A percentile compares a stretch with the other conserved stretches of the same genome.
Evolutionary conservation across 164 flowering plant genomes (phyloP).

Genomic region (Magnolia kwangsiensis): DNA sequence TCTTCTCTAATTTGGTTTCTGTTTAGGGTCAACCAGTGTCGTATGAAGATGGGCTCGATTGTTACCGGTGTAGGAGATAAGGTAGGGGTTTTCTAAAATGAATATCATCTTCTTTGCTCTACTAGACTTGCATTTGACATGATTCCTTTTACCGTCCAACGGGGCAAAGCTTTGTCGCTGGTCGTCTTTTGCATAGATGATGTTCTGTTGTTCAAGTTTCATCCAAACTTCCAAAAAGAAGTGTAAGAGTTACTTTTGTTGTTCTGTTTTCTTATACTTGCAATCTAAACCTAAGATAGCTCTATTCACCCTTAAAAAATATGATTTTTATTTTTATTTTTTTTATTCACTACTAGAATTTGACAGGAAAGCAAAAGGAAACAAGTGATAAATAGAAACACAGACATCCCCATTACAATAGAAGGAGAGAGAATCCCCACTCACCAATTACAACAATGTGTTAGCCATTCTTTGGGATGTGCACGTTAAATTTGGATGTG

Average conservation of each 20-base stretch:
- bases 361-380: background rate
- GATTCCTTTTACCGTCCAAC: background rate
- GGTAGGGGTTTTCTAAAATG: constrained; percentile 32
- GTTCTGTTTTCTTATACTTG: no score
- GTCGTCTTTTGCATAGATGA: background rate
- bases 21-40: constrained; percentile 47
- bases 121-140: background rate
- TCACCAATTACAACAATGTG: no score
- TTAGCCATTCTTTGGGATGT: no score
- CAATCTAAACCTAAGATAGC: no score
- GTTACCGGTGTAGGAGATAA: constrained; percentile 88
- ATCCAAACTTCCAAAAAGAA: background rate
- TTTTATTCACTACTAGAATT: no score
- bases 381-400: no score
- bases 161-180: background rate
- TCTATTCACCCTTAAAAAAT: no score
- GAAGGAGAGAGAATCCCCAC: no score
- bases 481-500: background rate
- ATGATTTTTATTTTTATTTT: no score
- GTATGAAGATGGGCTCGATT: constrained; percentile 81
- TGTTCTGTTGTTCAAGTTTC: background rate
- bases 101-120: background rate
- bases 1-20: background rate
- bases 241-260: background rate
- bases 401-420: no score